Base-by-base conservation (phyloP, 768 basidiomycete species). In the Udeniomyces megalosporus region DNA sequence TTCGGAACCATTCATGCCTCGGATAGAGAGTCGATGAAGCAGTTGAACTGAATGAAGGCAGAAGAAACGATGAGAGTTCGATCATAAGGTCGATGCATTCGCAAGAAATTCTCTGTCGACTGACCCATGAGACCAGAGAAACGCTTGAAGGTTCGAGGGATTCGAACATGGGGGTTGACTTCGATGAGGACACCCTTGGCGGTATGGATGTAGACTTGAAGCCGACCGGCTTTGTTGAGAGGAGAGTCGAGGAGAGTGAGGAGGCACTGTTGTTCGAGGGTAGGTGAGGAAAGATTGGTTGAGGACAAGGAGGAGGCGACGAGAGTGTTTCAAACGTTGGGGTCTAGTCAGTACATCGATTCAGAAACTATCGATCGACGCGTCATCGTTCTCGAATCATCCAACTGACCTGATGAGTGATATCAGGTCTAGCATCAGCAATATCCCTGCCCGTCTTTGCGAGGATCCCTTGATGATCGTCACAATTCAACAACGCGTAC, bases 181-280 rank as follows among this genome's bases (percentile, higher is more conserved):
- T 99, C 93, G 71, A 99, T 97, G 50, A 99, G 80, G 14, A 91
- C 87, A 44, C 91, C 91, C 69, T 86, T 88, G 20, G 90, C 87
- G 17, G 95, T 97, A 77, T 96, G 92, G 65, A 99, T 92, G 76
- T 93, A 99, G 20, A 99, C 91, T 74, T 97, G 95, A 12, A 97
- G 81, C 29, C 88, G 75, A 11, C 95, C 95, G 8, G 93, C 88
- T 75, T 97, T 97, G 80, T 99, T 99, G 49, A 99, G 76, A 1
- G 95, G 95, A 22, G 93, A 97, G 76, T 99, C 95, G 61, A 99
- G 81, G 7, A 99, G 79, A 0, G 95, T 99, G 68, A 99, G 77
- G 12, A 99, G 81, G 71, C 95, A 99, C 90, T 97, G 69, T 4
- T 34, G n/a, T 31, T 6, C 8, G 22, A 11, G 22, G 24, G 8